Conservation (phyloP, 345 rosid species). For the Brassica nigra region DNA sequence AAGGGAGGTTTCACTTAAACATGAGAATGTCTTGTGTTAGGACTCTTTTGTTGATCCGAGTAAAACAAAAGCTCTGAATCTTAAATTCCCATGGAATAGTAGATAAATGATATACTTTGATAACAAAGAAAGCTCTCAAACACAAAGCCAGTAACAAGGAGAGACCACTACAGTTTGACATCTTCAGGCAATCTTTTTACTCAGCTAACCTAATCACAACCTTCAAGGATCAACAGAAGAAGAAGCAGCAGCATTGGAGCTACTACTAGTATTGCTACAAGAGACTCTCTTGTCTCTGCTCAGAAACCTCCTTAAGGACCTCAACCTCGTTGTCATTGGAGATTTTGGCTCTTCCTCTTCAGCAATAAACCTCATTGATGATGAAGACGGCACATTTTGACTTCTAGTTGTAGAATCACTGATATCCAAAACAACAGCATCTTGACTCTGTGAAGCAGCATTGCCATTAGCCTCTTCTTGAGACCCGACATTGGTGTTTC, state of each 20-base stretch:
- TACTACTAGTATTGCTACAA: slow-evolving; percentile 46
- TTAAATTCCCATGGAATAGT: not conserved
- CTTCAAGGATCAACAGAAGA: slow-evolving; percentile 55
- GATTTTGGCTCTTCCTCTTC: slow-evolving; percentile 71
- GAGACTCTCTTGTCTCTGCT: slow-evolving; percentile 70
- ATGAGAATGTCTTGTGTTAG: not conserved
- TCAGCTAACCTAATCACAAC: slow-evolving; percentile 26
- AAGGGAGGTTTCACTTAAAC: not conserved
- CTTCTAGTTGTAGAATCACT: slow-evolving; percentile 56
- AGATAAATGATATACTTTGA: slow-evolving; percentile 19
- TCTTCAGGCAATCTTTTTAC: slow-evolving; percentile 31
- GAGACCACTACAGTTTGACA: slow-evolving; percentile 27
- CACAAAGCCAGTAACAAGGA: slow-evolving; percentile 27
- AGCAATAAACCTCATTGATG: slow-evolving; percentile 41
- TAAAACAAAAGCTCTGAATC: not conserved
- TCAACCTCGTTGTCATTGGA: slow-evolving; percentile 68
- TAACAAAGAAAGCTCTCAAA: slow-evolving; percentile 27
- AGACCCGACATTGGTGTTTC: slow-evolving; percentile 45
- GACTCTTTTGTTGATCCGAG: not conserved
- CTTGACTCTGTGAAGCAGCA: slow-evolving; percentile 42
- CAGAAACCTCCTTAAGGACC: slow-evolving; percentile 79
- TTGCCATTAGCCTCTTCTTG: slow-evolving; percentile 49
- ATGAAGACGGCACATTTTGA: slow-evolving; percentile 41
- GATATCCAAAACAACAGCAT: slow-evolving; percentile 43
- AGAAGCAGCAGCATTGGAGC: slow-evolving; percentile 52